Base-by-base conservation (phyloP, 2,329 filamentous ascomycete species). In the Ciborinia camelliae region DNA sequence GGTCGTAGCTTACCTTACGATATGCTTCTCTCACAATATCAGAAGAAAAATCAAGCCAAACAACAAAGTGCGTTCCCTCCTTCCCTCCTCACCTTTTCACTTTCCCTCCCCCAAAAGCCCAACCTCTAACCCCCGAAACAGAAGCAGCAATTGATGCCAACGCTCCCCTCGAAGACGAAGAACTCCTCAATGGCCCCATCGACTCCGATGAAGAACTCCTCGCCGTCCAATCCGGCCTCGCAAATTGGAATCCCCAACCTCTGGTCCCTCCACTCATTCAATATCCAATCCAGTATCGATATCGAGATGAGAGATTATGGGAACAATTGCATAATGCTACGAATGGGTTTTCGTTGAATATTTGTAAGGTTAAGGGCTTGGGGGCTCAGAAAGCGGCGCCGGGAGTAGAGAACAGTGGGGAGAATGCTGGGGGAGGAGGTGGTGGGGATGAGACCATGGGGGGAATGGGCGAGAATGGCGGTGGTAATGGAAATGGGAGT, bases 11-110 rank as follows among this genome's bases (percentile, higher is more conserved):
- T 96, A 66, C 93, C 93, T 1, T 97, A 97, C 74, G 92, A 97
- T 76, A 95, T 96, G 89, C 81, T 97, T 47, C 82, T 97, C 45
- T 88, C 90, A 18, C 89, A 90, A 9, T 95, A 95, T 73, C 91
- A 95, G 77, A 97, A 98, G 83, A 98, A 97, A 82, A 99, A 99
- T 73, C 95, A 98, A 77, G 95, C 95, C 28, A 96, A 97, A 74
- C 91, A 97, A 79, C 95, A 98, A 77, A 96, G 91, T 93, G 82
- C 79, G 89, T 84, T 26, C 51, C 41, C 35, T 35, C 20, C 35
- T 63, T 55, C 63, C 55, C 48, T 63, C 71, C 57, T 53, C 5
- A 1, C 28, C 23, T 30, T 8, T 14, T 20, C 41, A 12, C 30
- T 20, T 39, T 18, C 28, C 4, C 45, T 37, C n/a, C 26, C 15